Conservation (phyloP, 495 filamentous ascomycete species). For the Amniculicola lignicola region DNA sequence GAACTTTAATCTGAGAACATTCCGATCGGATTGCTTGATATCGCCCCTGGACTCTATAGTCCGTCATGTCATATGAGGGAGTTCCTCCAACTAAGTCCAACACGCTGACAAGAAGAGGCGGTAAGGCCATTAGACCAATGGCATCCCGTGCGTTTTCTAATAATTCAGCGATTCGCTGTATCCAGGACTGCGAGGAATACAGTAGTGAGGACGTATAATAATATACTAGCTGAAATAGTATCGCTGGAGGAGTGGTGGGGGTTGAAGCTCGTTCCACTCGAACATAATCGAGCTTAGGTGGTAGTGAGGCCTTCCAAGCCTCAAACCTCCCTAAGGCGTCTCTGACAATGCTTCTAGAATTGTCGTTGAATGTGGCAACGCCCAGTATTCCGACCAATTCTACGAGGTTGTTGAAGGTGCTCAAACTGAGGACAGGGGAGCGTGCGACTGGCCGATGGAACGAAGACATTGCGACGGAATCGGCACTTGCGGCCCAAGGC, state of each 20-base stretch:
- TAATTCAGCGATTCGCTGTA: conserved; percentile 1
- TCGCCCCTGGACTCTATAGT: background rate
- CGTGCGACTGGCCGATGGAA: conserved; percentile 38
- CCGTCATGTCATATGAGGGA: background rate
- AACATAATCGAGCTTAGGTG: conserved; percentile 12
- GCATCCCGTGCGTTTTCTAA: conserved; percentile 4
- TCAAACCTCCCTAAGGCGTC: background rate
- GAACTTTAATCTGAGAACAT: too few species aligned
- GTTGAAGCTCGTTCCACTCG: background rate
- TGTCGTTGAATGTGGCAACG: background rate
- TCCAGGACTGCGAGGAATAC: background rate
- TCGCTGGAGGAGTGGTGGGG: conserved; percentile 11
- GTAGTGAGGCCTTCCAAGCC: conserved; percentile 20
- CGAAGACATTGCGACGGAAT: conserved; percentile 42
- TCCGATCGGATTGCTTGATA: conserved; percentile 5
- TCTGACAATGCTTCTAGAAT: background rate
- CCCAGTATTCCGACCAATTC: conserved; percentile 50
- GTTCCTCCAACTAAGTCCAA: background rate
- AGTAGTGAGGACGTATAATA: background rate
- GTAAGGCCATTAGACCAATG: conserved; percentile 8
- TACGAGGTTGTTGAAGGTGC: conserved; percentile 59
- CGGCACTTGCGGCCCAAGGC: conserved; percentile 57
- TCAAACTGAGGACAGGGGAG: conserved; percentile 56
- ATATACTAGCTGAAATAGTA: conserved; percentile 15
- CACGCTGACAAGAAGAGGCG: conserved; percentile 8